Base-by-base conservation (phyloP, 345 rosid species). In the Syzygium aqueum region DNA sequence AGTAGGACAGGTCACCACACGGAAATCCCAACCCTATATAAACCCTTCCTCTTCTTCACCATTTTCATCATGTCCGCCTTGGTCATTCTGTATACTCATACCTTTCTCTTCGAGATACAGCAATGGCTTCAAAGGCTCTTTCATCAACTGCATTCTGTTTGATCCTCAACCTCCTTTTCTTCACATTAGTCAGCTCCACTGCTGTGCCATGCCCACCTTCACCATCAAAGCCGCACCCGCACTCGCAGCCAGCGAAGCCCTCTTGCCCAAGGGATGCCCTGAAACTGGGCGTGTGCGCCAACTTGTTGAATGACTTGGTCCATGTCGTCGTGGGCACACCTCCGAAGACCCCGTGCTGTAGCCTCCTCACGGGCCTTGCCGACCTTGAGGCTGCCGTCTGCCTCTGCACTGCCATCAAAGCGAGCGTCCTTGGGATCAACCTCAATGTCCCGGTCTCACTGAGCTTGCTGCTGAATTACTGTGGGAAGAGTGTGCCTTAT, bases 321-420 rank as follows among this genome's bases (percentile, higher is more conserved):
- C 85, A 92, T 63, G 21, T 93, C 77, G 92, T 89, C 27, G 84
- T 91, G 53, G 95, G 96, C 22, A 90, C 88, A 21, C 95, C 96
- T 33, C 94, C 96, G 37, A 91, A 91, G 88, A 91, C 88, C 22
- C 95, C 96, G 43, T 95, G 95, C 88, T 94, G 97, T 88, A 84
- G 91, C 77, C 92, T 95, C 85, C 77, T 96, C 51, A 78, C 91
- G 0, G 93, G 91, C 85, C 92, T 94, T 53, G 93, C 88, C 43
- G 95, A 95, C 91, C 90, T 95, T 3, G 97, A 96, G 86, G 99
- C 95, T 15, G 97, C 97, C 11, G 94, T 92, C 56, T 96, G 98
- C 92, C 95, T 95, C 33, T 95, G 98, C 92, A 96, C 99, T 57
- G 94, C 95, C 89, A 89, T 95, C 65, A 94, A 93, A 80, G 97